A percentile compares a stretch with the other conserved stretches of the same genome.
Evolutionary conservation across 2,329 filamentous ascomycete genomes (phyloP).

Genomic region (Fusarium lyarnte): DNA sequence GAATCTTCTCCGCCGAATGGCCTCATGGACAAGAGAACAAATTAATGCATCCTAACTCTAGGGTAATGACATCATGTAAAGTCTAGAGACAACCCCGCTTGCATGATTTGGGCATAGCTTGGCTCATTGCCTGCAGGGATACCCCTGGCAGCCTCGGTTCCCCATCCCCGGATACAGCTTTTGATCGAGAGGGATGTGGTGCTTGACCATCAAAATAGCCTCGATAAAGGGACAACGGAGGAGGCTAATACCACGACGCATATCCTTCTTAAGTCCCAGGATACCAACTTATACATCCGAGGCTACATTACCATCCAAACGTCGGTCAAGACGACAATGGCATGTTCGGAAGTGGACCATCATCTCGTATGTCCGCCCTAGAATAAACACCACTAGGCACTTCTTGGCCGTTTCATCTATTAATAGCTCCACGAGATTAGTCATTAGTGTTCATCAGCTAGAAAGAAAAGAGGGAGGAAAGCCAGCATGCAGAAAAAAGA

Average conservation of each 20-base stretch:
- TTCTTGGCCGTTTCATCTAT: neutral
- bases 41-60: too few relatives aligned
- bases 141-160: neutral
- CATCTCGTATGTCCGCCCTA: neutral
- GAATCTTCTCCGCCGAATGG: too few relatives aligned
- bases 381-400: neutral
- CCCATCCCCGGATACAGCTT: neutral
- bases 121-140: neutral
- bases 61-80: too few relatives aligned
- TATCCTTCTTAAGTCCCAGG: accelerated
- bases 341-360: neutral
- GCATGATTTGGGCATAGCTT: too few relatives aligned
- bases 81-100: too few relatives aligned
- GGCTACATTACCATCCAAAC: neutral
- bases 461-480: neutral
- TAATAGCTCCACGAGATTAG: conserved; percentile 7
- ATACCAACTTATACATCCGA: neutral
- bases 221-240: accelerated
- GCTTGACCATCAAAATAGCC: neutral
- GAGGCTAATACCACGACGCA: accelerated
- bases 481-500: neutral
- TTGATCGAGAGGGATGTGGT: too few relatives aligned
- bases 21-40: too few relatives aligned
- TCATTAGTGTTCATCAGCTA: neutral
- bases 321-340: neutral